Conservation (phyloP, 495 filamentous ascomycete species). For the Oleoguttula mirabilis region DNA sequence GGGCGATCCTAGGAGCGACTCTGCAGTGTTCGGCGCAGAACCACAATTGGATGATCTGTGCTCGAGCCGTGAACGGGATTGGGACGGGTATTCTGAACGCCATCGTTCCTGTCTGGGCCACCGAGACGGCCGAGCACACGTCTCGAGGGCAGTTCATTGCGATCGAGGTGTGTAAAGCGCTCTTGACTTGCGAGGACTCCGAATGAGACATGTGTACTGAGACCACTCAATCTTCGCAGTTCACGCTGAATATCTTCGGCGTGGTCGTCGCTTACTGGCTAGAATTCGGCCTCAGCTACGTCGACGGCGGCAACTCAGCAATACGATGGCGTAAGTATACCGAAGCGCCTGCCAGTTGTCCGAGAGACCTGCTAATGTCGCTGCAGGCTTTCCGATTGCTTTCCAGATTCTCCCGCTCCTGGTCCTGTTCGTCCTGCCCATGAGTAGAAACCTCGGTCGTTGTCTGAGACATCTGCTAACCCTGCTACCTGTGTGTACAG, state of each 20-base stretch:
- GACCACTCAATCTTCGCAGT: no score
- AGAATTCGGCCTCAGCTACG: slow-evolving; percentile 44
- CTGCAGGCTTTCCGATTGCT: slow-evolving; percentile 46
- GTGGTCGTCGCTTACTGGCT: slow-evolving; percentile 65
- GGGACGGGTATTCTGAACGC: slow-evolving; percentile 65
- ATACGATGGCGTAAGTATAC: slow-evolving; percentile 57
- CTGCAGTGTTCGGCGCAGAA: slow-evolving; percentile 59
- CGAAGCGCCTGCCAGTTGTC: no score
- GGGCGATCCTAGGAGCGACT: slow-evolving; percentile 44
- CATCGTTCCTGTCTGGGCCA: slow-evolving; percentile 61
- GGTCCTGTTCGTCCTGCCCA: slow-evolving; percentile 35
- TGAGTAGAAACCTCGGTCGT: no score
- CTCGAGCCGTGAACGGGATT: slow-evolving; percentile 53
- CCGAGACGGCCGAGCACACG: slow-evolving; percentile 55
- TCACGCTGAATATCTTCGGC: slow-evolving; percentile 62
- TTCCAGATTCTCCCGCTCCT: slow-evolving; percentile 52
- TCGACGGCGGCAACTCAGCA: slow-evolving; percentile 42
- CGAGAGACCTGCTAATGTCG: no score
- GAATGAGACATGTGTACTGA: no score
- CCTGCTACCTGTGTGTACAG: no score
- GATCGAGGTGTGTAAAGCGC: no score
- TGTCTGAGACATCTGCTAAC: no score
- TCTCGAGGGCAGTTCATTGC: slow-evolving; percentile 55
- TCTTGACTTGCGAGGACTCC: no score
- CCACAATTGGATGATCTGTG: slow-evolving; percentile 51